These are phyloP conservation scores for Gaeumannomyces sp. DNA, from an alignment of 2,329 filamentous ascomycete species.

Conservation along the genomic window DNA sequence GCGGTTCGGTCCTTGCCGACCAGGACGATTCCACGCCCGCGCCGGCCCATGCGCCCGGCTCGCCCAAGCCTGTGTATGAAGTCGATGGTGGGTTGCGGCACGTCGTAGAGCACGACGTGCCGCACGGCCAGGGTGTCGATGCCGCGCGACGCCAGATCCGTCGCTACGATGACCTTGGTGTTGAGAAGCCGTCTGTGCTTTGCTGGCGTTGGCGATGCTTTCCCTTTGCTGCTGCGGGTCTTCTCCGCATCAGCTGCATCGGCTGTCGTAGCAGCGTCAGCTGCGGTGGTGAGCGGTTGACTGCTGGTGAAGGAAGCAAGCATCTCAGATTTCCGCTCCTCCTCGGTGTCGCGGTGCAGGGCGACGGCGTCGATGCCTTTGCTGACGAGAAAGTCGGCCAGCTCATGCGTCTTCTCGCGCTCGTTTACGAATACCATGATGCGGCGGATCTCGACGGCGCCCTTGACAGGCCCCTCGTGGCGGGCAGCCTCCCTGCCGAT, in stretches of 20 bases:
- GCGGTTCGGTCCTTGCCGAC: slow-evolving; percentile 83
- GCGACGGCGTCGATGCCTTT: slow-evolving; percentile 89
- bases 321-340: slow-evolving; percentile 70
- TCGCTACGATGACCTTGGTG: slow-evolving; percentile 88
- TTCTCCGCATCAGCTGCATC: slow-evolving; percentile 8
- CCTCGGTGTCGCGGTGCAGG: slow-evolving; percentile 75
- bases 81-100: slow-evolving; percentile 96
- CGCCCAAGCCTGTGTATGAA: slow-evolving; percentile 94
- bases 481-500: slow-evolving; percentile 70
- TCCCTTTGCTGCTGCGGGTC: slow-evolving; percentile 8
- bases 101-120: slow-evolving; percentile 90
- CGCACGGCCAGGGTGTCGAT: slow-evolving; percentile 90
- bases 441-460: slow-evolving; percentile 64
- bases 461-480: slow-evolving; percentile 50
- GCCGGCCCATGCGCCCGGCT: slow-evolving; percentile 84
- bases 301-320: slow-evolving; percentile 65
- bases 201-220: slow-evolving; percentile 23
- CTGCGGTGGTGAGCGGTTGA: slow-evolving; percentile 28
- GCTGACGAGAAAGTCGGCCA: slow-evolving; percentile 69
- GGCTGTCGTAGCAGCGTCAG: neutral
- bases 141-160: slow-evolving; percentile 84
- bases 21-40: slow-evolving; percentile 83
- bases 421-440: slow-evolving; percentile 40
- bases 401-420: slow-evolving; percentile 53
- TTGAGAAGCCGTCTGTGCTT: slow-evolving; percentile 56